phyloP scores from a whole-genome alignment of 208 protist species.

The Acanthamoeba castellanii region DNA sequence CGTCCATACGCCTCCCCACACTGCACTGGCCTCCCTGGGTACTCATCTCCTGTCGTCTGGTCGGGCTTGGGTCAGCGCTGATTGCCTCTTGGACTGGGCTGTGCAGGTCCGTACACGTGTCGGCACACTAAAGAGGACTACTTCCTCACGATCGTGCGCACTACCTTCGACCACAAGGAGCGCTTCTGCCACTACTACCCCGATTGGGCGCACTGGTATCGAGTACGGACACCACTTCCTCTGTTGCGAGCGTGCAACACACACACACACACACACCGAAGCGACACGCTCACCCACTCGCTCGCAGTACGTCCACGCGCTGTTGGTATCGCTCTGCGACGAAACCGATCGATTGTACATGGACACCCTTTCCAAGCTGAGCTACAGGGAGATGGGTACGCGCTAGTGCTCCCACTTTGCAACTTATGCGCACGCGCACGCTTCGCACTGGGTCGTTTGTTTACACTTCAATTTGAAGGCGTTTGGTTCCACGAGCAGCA shows the following conservation, averaged over 20 bases:
- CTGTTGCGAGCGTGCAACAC: neutral
- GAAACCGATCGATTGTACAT: neutral
- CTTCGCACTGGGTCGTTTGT: neutral
- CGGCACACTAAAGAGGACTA: neutral
- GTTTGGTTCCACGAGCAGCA: neutral
- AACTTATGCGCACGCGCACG: neutral
- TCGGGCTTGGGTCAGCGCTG: no score
- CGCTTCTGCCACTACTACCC: conserved; percentile 8
- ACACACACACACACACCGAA: neutral
- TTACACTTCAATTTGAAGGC: neutral
- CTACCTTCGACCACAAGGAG: neutral
- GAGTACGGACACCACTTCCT: neutral
- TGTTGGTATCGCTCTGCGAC: neutral
- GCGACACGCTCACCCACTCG: neutral
- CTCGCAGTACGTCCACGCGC: neutral
- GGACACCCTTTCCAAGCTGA: neutral
- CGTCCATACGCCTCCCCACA: neutral
- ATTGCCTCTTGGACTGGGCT: no score
- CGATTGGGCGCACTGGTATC: conserved; percentile 15
- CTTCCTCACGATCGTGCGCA: conserved; percentile 21
- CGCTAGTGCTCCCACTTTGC: no score
- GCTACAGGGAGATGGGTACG: neutral
- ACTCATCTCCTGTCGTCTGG: neutral
- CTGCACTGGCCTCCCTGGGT: neutral
- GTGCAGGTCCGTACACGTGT: neutral